Conservation (phyloP, 148 eudicot species). For the Cornus suecica region DNA sequence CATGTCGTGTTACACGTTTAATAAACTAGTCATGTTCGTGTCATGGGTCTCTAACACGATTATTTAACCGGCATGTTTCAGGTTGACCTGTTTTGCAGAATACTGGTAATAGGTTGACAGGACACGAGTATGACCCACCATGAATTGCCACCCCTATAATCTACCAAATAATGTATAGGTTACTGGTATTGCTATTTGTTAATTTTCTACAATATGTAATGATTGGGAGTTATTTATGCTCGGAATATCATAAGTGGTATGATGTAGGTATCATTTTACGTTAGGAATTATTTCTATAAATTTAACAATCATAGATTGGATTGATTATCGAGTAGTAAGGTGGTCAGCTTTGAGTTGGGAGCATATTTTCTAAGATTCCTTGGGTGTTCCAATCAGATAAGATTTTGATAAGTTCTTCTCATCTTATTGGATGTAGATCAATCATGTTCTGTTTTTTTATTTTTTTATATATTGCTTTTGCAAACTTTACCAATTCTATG, state of each 20-base stretch:
- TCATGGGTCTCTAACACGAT: too few relatives aligned
- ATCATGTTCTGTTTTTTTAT: background rate
- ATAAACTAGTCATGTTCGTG: too few relatives aligned
- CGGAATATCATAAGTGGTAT: background rate
- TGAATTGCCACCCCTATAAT: too few relatives aligned
- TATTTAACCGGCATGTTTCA: too few relatives aligned
- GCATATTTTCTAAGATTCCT: background rate
- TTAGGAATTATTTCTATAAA: too few relatives aligned
- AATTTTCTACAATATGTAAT: too few relatives aligned
- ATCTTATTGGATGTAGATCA: background rate
- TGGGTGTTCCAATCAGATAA: background rate
- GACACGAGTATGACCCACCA: too few relatives aligned
- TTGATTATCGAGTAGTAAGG: too few relatives aligned
- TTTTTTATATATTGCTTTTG: background rate
- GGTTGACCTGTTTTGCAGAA: too few relatives aligned
- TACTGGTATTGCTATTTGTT: background rate
- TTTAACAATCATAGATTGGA: background rate
- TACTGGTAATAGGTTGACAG: too few relatives aligned
- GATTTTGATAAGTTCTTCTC: background rate
- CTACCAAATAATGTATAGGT: background rate
- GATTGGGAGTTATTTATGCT: background rate
- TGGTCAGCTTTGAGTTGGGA: background rate
- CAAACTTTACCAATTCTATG: background rate
- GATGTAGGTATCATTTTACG: too few relatives aligned
- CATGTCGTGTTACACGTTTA: too few relatives aligned